Evolutionary conservation across 805 yeast species (phyloP).

Genomic region (Hanseniaspora thailandica): DNA sequence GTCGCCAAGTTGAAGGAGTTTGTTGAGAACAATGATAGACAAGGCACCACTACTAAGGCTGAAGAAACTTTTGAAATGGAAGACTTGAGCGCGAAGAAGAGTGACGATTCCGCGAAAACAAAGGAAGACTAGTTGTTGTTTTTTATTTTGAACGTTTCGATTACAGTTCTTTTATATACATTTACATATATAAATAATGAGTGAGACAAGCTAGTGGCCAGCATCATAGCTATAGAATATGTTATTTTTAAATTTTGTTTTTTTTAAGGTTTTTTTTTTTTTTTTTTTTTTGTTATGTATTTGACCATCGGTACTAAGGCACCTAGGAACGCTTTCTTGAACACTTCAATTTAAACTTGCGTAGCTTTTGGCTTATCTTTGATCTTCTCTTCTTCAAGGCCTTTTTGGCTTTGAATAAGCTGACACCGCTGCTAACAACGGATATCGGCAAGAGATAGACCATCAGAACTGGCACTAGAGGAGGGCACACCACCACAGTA

Average conservation of each 20-base stretch:
- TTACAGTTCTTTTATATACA: too few relatives aligned
- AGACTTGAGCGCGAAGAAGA: conserved; percentile 22
- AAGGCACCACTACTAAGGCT: conserved; percentile 14
- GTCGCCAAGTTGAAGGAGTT: conserved; percentile 49
- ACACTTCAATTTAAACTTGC: neutral
- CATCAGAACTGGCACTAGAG: neutral
- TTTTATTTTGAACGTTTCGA: neutral
- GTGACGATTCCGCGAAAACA: neutral
- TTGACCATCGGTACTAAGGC: neutral
- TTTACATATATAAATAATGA: too few relatives aligned
- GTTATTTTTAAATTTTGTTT: neutral
- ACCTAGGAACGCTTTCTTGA: neutral
- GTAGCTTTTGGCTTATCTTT: neutral
- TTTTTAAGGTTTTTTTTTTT: neutral
- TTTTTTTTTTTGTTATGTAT: neutral
- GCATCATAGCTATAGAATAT: neutral
- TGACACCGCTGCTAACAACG: neutral
- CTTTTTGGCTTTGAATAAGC: conserved; percentile 4
- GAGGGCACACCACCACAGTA: neutral
- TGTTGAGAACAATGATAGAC: conserved; percentile 40
- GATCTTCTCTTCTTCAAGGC: neutral
- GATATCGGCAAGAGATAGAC: neutral
- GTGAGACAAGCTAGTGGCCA: too few relatives aligned
- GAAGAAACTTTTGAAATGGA: conserved; percentile 27
- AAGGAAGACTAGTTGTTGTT: neutral